phyloP scores from a whole-genome alignment of 129 eudicot genomes.

The Artemisia tridentata region DNA sequence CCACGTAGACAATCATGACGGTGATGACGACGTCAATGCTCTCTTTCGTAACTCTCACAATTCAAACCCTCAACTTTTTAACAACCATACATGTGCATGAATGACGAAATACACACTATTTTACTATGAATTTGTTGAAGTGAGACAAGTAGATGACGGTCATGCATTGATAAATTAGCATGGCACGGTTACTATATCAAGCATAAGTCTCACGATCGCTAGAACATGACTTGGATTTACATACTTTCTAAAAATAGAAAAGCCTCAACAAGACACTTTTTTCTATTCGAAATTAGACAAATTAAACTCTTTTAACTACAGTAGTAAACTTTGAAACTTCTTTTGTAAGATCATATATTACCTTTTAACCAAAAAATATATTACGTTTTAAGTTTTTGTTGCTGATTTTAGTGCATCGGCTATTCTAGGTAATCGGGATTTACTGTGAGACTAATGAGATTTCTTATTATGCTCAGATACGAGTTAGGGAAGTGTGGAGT shows the following conservation, averaged over 20 bases:
- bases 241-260: slow-evolving; percentile 22
- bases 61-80: slow-evolving; percentile 15
- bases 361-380: no score
- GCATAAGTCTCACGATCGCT: slow-evolving; percentile 9
- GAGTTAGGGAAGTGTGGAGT: no score
- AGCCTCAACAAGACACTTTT: neutral
- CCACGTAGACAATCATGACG: neutral
- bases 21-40: slow-evolving; percentile 10
- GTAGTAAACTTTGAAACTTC: neutral
- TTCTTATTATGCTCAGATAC: no score
- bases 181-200: neutral
- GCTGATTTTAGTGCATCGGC: no score
- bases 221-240: slow-evolving; percentile 10
- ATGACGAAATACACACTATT: slow-evolving; percentile 10
- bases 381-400: no score
- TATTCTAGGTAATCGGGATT: no score
- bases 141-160: slow-evolving; percentile 11
- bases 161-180: slow-evolving; percentile 3
- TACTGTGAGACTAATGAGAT: no score
- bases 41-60: neutral
- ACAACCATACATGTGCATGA: neutral
- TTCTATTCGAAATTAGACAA: neutral
- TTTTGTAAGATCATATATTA: no score
- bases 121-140: neutral
- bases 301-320: neutral